Base-by-base conservation (phyloP, 2,329 filamentous ascomycete species). In the Exutisphaerella laricina region DNA sequence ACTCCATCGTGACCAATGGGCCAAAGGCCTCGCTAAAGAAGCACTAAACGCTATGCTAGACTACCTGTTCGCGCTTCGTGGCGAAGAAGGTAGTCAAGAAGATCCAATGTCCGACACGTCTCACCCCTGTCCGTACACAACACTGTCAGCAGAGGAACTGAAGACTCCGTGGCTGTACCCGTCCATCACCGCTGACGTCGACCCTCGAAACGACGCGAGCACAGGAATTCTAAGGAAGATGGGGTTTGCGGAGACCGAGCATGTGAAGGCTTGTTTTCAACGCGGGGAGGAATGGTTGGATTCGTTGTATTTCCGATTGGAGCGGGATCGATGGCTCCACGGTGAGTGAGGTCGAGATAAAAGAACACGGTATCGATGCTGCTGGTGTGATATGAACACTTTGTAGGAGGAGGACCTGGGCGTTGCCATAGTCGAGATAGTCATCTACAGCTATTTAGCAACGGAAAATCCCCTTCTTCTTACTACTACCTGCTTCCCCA, bases 121-220 rank as follows among this genome's bases (percentile, higher is more conserved):
- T n/a, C n/a, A n/a, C n/a, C n/a, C n/a, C n/a, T n/a, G n/a, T n/a
- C 33, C 9, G 20, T 20, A 14, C 10, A 20, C 20, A 5, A 35
- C 21, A n/a, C 20, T 35, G 17, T 35, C 33, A 17, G 3, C 2
- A 2, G 18, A 12, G 20, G 33, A 35, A 12, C 20, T 35, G 20
- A n/a, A 20, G 14, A 35, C 8, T 23, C 33, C 17, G 4, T 35
- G 33, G 33, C 5, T 35, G 33, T 35, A 35, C n/a, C 33, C 33
- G 2, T 22, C 33, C n/a, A 35, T 35, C 33, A 35, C 33, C 5
- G 33, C 33, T n/a, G 20, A 35, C 8, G 20, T 20, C 3, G 33
- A 35, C n/a, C 33, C 33, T 9, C 17, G 33, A 8, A 35, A 35
- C 8, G 17, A 1, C 4, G 33, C 33, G 10, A 35, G 33, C 7